Evolutionary conservation across 352 stramenopile species (phyloP), one percentile per base, ranked within the genome.

Genomic region (Thraustotheca clavata): DNA sequence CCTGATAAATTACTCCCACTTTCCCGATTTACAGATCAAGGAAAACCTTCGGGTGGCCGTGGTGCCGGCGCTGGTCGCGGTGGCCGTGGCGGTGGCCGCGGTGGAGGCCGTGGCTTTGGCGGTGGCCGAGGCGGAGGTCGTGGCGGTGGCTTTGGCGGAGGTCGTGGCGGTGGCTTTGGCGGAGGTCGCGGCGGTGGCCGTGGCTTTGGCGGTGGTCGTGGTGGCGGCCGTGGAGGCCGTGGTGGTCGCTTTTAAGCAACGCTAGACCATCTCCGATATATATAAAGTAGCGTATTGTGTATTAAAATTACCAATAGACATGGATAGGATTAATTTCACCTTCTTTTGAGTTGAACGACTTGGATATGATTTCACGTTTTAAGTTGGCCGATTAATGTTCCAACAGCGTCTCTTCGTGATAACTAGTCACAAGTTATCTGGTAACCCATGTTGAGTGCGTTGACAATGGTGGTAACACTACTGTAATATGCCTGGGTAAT

Each of bases 1-100:
- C 89, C 94, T 1, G 93, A 99, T 71, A 99, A 99, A 71, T 78
- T 99, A 39, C 79, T 99, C 41, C 95, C 95, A 14, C 73, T 99
- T 49, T 86, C 80, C 46, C 80, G 96, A 54, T 99, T 99, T 77
- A 99, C 95, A 40, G 91, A 97, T 76, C 89, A 95, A 69, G 77
- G 74, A 33, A 86, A 82, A 67, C 89, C 81, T 70, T 61, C 43
- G 27, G 47, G 35, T 39, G 70, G 74, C 40, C 72, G 77, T 46
- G 70, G 73, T 54, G 59, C 60, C 14, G 63, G 73, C 57, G 73
- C 69, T 32, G 59, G 71, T 46, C 67, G 79, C 39, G 67, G 70
- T 24, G 46, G 66, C 39, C 72, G 76, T 31, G 67, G 69, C 32
- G 31, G 65, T 34, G 67, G 63, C 24, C 38, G 73, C 47, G 71